Base-by-base conservation (phyloP, 2,329 filamentous ascomycete species). In the Phyllosticta citrichinensis region DNA sequence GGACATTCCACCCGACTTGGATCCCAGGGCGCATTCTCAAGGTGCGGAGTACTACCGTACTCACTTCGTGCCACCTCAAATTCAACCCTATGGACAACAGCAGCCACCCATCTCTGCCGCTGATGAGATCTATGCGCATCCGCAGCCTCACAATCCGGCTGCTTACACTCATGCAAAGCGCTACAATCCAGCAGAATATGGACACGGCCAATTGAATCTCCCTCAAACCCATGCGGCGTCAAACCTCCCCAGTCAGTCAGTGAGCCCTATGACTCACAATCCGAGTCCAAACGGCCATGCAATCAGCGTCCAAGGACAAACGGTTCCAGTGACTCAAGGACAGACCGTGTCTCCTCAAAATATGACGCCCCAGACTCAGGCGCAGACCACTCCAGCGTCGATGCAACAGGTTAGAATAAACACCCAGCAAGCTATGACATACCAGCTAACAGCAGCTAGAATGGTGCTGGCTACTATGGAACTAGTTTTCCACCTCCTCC, bases 181-280 rank as follows among this genome's bases (percentile, higher is more conserved):
- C 17, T 74, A 74, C 64, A 71, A 71, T 55, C 67, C 71, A 40
- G 71, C 71, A 61, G 70, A 73, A 55, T 60, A 60, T 14, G 58
- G 24, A 47, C 33, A 55, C 4, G 33, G 56, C 33, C 56, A 24
- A n/a, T 11, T 54, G 22, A 54, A 54, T 57, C 40, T 47, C 17
- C 40, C 40, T 47, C 40, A 5, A 17, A 47, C 4, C 35, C 58
- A 11, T 53, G 58, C 20, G 35, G 35, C 9, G 47, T 40, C 33
- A 9, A 54, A n/a, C 12, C 2, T 19, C 51, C 57, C 12, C 40
- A 60, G 40, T n/a, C 40, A 47, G 40, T 47, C 40, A 47, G n/a
- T n/a, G 40, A 47, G 40, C 14, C 40, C 40, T 8, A 47, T 47
- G 40, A 47, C 17, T 3, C 14, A 47, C 14, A n/a, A n/a, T n/a